These are phyloP conservation scores for Exophiala aquamarina DNA, from an alignment of 2,329 filamentous ascomycete species.

Conservation along the genomic window DNA sequence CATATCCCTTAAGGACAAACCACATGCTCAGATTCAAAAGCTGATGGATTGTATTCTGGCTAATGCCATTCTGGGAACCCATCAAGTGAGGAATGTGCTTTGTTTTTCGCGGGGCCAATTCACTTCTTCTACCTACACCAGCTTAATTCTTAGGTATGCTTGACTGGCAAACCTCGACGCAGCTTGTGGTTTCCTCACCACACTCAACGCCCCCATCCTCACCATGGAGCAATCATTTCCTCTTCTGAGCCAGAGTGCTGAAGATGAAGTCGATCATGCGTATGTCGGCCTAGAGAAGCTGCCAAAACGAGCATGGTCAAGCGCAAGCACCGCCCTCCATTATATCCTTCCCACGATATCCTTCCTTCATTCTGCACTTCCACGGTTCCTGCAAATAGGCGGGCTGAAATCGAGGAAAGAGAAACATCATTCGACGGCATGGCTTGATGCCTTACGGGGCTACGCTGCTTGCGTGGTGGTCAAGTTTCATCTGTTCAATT, in stretches of 20 bases:
- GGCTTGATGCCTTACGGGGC: conserved; percentile 30
- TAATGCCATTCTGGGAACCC: too few species aligned
- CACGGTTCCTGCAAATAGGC: background rate
- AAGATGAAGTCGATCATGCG: background rate
- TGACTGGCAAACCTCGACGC: too few species aligned
- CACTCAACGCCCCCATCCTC: too few species aligned
- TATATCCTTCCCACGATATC: background rate
- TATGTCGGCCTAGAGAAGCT: background rate
- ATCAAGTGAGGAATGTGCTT: too few species aligned
- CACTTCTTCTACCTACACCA: too few species aligned
- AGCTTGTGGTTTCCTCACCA: too few species aligned
- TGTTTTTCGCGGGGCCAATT: too few species aligned
- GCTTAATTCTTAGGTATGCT: too few species aligned
- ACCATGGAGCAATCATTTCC: conserved; percentile 1
- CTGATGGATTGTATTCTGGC: too few species aligned
- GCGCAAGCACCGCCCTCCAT: background rate
- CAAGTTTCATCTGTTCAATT: background rate
- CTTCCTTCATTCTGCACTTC: background rate
- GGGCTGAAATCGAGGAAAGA: background rate
- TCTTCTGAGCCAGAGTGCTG: background rate
- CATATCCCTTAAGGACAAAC: too few species aligned
- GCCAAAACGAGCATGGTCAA: background rate
- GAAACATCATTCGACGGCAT: conserved; percentile 23
- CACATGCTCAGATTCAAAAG: too few species aligned
- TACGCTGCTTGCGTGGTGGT: conserved; percentile 25